Base-by-base conservation (phyloP, 495 filamentous ascomycete genomes). In the Neurospora sp. region DNA sequence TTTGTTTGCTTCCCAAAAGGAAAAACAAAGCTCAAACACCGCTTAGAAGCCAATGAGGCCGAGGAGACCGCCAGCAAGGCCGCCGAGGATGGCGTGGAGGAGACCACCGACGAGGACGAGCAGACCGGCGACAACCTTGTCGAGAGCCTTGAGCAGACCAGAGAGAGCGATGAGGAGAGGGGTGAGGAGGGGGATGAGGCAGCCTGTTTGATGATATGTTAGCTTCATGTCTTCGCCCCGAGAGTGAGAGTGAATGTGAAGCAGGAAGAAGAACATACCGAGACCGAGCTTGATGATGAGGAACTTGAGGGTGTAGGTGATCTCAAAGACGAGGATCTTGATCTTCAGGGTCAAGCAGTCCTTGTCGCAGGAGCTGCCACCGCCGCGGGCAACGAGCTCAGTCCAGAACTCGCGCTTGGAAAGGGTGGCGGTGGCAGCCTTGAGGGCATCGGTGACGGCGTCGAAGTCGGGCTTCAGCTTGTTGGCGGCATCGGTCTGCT, bases 211-310 rank as follows among this genome's bases (percentile, higher is more conserved):
- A 62, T 72, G 54, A 23, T 12, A 2, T 54, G 20, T 54, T 54
- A 54, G 35, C 37, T 20, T 54, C 10, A 37, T 37, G 18, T 41
- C 23, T 35, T 40, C n/a, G 10, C 1, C 16, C 18, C 66, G 14
- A 60, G n/a, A 11, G 23, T 27, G 12, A 23, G 2, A 2, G 27
- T 23, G 70, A 46, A 11, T 39, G 39, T 39, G 39, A 12, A 49
- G 8, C 12, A 40, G 31, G 16, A 37, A 14, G 40, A 6, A 41
- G 5, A n/a, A 77, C 79, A 70, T 79, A 84, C 81, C 80, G 35
- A 84, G 78, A 37, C 81, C 81, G 11, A 83, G 76, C 80, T 84
- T 83, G 72, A 80, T 74, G 39, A 83, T 76, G 42, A 82, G 76
- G 35, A 79, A 76, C 78, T 80, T 82, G 71, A 83, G 77, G 31